These are phyloP conservation scores for Actinidia polygama DNA, from an alignment of 179 eudicot genomes.

Conservation along the genomic window DNA sequence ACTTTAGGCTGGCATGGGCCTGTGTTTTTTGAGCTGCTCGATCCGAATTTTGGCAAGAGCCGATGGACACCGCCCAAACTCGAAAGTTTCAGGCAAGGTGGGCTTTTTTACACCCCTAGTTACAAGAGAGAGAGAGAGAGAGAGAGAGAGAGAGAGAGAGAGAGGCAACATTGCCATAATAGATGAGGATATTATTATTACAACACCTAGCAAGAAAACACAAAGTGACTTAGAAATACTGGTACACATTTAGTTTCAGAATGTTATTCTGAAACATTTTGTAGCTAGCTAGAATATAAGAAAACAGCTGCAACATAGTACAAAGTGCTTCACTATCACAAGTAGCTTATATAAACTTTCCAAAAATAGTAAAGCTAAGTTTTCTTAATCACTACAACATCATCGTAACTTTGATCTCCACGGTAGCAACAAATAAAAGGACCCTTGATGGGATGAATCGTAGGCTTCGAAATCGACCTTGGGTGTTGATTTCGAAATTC, in stretches of 20 bases:
- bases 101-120: too few species aligned
- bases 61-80: too few species aligned
- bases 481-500: not conserved
- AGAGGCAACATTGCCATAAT: not conserved
- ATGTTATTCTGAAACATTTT: not conserved
- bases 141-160: too few species aligned
- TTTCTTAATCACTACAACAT: not conserved
- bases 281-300: not conserved
- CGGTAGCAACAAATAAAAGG: conserved; percentile 13
- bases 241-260: not conserved
- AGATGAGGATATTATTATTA: not conserved
- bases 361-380: not conserved
- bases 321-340: not conserved
- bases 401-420: conserved; percentile 5
- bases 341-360: not conserved
- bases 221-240: not conserved
- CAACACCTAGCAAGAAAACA: not conserved
- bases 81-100: too few species aligned
- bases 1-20: too few species aligned
- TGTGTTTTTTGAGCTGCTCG: too few species aligned
- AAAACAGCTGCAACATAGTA: not conserved
- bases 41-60: too few species aligned
- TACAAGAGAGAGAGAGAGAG: too few species aligned
- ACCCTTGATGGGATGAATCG: not conserved
- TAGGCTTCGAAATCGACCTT: not conserved